Evolutionary conservation across 2,329 filamentous ascomycete species (phyloP).

Genomic region (Alternaria conjuncta): DNA sequence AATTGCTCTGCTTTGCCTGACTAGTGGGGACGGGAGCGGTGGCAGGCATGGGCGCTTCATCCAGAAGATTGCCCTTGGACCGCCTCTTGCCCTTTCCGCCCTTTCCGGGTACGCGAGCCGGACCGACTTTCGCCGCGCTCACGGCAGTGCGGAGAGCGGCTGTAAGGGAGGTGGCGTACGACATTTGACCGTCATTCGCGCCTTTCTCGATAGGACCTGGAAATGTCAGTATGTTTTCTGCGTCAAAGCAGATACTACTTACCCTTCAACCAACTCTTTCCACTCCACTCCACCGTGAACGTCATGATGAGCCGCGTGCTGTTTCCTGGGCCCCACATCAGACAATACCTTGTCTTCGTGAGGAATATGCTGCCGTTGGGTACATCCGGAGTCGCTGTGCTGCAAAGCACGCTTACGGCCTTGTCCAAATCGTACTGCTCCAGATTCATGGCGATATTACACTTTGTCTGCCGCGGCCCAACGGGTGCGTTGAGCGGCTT

Average conservation of each 20-base stretch:
- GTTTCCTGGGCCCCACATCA: conserved; percentile 90
- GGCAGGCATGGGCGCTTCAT: conserved; percentile 51
- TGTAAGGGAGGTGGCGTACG: conserved; percentile 82
- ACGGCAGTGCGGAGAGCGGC: conserved; percentile 76
- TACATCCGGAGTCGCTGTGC: conserved; percentile 91
- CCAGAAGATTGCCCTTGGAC: conserved; percentile 61
- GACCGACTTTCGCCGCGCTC: conserved; percentile 63
- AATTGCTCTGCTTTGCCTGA: conserved; percentile 53
- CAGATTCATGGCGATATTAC: conserved; percentile 83
- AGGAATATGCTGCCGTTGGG: conserved; percentile 91
- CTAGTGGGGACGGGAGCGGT: conserved; percentile 32
- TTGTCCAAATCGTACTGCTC: conserved; percentile 88
- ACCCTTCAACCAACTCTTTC: conserved; percentile 99
- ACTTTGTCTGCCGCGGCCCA: conserved; percentile 93
- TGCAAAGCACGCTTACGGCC: conserved; percentile 79
- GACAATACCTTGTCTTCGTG: conserved; percentile 91
- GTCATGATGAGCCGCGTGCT: conserved; percentile 84
- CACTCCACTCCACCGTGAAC: conserved; percentile 92
- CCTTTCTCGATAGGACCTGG: conserved; percentile 94
- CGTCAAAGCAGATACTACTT: conserved; percentile 17
- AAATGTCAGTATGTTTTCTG: conserved; percentile 14
- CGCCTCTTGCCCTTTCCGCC: conserved; percentile 60
- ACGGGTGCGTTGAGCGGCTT: conserved; percentile 86
- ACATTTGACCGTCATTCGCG: conserved; percentile 84
- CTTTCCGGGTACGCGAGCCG: conserved; percentile 58